These are phyloP conservation scores for Polygonum aviculare DNA, from an alignment of 148 eudicot species.

Conservation along the genomic window DNA sequence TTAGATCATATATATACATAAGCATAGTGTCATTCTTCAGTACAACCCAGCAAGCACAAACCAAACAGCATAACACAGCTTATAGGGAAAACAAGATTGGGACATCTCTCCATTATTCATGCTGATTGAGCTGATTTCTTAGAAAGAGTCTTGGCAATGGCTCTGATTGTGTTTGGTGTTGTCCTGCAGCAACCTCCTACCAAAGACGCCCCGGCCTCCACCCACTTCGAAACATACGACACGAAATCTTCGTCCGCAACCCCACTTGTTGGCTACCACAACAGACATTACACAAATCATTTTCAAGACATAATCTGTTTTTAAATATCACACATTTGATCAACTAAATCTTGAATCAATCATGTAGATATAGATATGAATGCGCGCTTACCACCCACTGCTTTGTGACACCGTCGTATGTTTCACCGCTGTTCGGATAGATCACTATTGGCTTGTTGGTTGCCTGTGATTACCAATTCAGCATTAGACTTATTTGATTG, in stretches of 20 bases:
- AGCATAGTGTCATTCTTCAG: background rate
- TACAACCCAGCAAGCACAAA: background rate
- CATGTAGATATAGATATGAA: too few species aligned
- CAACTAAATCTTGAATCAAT: background rate
- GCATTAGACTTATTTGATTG: background rate
- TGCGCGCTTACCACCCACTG: conserved; percentile 47
- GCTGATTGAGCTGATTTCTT: conserved; percentile 16
- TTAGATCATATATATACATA: conserved; percentile 1
- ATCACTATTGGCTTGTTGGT: conserved; percentile 43
- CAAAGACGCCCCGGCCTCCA: conserved; percentile 56
- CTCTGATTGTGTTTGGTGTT: conserved; percentile 63
- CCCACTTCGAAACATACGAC: conserved; percentile 59
- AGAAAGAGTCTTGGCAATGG: conserved; percentile 39
- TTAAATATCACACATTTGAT: background rate
- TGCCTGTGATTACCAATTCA: conserved; percentile 20
- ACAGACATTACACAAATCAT: background rate
- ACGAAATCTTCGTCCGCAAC: conserved; percentile 50
- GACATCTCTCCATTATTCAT: background rate
- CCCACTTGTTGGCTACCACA: conserved; percentile 35
- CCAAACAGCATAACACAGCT: background rate
- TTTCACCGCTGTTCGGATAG: conserved; percentile 71
- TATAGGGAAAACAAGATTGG: background rate
- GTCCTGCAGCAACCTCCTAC: conserved; percentile 89
- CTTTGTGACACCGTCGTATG: conserved; percentile 37
- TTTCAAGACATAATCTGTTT: background rate